Evolutionary conservation across 768 basidiomycete genomes (phyloP).

Genomic region (Suillus subaureus): DNA sequence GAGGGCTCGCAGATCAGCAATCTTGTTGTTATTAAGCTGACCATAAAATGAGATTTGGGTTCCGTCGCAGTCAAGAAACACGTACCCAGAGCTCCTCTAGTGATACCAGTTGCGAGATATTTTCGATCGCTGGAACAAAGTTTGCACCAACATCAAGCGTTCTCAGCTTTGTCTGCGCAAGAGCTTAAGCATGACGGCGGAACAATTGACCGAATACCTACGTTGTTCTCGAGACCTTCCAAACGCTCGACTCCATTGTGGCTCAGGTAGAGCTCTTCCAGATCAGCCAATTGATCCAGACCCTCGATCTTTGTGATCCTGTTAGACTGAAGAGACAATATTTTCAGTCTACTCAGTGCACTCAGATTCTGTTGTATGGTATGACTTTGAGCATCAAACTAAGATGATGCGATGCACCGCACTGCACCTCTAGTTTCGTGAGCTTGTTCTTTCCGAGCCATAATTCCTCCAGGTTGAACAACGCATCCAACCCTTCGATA

Average conservation of each 20-base stretch:
- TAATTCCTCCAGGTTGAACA: conserved; percentile 86
- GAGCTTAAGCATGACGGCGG: not conserved
- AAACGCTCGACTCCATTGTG: conserved; percentile 88
- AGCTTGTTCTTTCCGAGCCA: conserved; percentile 99
- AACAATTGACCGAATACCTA: conserved; percentile 36
- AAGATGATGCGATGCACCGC: conserved; percentile 8
- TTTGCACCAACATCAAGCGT: conserved; percentile 91
- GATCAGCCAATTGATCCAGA: conserved; percentile 65
- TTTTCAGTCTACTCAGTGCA: conserved; percentile 71
- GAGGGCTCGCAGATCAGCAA: conserved; percentile 68
- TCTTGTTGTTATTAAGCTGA: conserved; percentile 88
- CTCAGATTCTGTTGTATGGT: conserved; percentile 58
- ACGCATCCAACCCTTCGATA: conserved; percentile 83
- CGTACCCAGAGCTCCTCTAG: conserved; percentile 96
- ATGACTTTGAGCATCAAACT: conserved; percentile 3
- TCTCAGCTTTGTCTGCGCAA: conserved; percentile 59
- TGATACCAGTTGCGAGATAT: conserved; percentile 69
- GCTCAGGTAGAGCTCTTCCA: conserved; percentile 91
- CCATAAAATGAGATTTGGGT: not conserved
- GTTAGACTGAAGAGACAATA: conserved; percentile 92
- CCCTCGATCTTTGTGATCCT: conserved; percentile 87
- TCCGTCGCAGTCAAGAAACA: conserved; percentile 8
- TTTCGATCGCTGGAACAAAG: conserved; percentile 77
- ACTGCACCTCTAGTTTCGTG: conserved; percentile 80
- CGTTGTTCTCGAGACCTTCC: conserved; percentile 86